A percentile compares a stretch with the other conserved stretches of the same genome.
Evolutionary conservation across 2,329 filamentous ascomycete genomes (phyloP).

Genomic region (Fusarium sublunatum): DNA sequence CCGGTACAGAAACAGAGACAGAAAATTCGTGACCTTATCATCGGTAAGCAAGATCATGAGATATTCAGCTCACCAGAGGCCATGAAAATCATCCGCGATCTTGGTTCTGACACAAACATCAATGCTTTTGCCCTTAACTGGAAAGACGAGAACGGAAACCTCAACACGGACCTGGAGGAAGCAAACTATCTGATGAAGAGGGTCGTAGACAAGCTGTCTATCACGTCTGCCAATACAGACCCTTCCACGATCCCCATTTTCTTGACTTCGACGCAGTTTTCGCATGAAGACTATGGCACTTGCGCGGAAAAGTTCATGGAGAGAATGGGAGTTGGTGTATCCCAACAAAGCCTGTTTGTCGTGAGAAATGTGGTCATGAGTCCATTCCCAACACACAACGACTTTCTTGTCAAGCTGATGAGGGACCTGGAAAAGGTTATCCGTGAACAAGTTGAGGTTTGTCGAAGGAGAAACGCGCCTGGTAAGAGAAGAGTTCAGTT

Average conservation of each 20-base stretch:
- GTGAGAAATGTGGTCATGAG: constrained; percentile 62
- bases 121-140: constrained; percentile 60
- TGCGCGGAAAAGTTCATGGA: constrained; percentile 57
- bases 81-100: constrained; percentile 53
- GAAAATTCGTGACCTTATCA: constrained; percentile 54
- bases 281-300: constrained; percentile 53
- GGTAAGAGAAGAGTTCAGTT: constrained; percentile 53
- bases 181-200: constrained; percentile 61
- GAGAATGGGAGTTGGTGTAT: constrained; percentile 51
- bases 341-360: constrained; percentile 55
- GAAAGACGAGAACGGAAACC: constrained; percentile 50
- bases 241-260: constrained; percentile 56
- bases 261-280: constrained; percentile 59
- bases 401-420: constrained; percentile 55
- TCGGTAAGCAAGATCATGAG: constrained; percentile 51
- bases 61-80: constrained; percentile 52
- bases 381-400: constrained; percentile 54
- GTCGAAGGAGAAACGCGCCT: constrained; percentile 52
- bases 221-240: constrained; percentile 54
- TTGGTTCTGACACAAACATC: constrained; percentile 61
- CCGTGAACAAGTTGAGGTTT: constrained; percentile 45
- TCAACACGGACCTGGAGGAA: constrained; percentile 59
- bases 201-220: constrained; percentile 56
- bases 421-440: constrained; percentile 48
- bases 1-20: constrained; percentile 51